Conservation (phyloP, 2,329 filamentous ascomycete genomes). For the Cladorrhinum sp. region DNA sequence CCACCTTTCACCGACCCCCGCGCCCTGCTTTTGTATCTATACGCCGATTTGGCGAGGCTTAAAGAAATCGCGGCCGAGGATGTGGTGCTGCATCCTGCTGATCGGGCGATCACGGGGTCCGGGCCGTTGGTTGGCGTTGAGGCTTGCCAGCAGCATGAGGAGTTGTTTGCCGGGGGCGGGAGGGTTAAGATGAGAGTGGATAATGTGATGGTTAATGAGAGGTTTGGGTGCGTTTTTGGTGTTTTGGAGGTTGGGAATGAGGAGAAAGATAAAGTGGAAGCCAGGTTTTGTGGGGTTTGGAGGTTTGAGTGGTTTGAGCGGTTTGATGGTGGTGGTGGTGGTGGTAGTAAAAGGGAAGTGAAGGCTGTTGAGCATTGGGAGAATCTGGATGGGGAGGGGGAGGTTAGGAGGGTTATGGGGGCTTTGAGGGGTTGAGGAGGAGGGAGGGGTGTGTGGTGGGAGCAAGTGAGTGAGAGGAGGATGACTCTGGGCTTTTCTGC, state of each 20-base stretch:
- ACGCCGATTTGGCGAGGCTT: constrained; percentile 24
- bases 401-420: background rate
- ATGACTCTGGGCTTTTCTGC: no score
- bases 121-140: constrained; percentile 14
- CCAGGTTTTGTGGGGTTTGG: constrained; percentile 27
- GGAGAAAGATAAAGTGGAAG: constrained; percentile 4
- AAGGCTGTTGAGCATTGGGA: constrained; percentile 27
- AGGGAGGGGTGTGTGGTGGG: no score
- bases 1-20: constrained; percentile 10
- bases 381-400: background rate
- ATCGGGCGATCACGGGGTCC: constrained; percentile 11
- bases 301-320: constrained; percentile 22
- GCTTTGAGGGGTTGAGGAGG: background rate
- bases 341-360: background rate
- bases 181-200: constrained; percentile 25
- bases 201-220: constrained; percentile 13
- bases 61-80: constrained; percentile 12
- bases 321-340: no score
- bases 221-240: constrained; percentile 27
- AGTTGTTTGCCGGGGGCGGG: constrained; percentile 15
- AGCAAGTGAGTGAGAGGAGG: no score
- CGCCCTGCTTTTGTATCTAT: constrained; percentile 19
- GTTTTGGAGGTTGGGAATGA: constrained; percentile 15
- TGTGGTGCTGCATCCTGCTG: constrained; percentile 23
- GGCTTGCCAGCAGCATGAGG: constrained; percentile 21